A percentile compares a stretch with the other conserved stretches of the same genome.
These are phyloP conservation scores for Penicillium polonicum DNA, from an alignment of 2,329 filamentous ascomycete genomes.

Conservation along the genomic window DNA sequence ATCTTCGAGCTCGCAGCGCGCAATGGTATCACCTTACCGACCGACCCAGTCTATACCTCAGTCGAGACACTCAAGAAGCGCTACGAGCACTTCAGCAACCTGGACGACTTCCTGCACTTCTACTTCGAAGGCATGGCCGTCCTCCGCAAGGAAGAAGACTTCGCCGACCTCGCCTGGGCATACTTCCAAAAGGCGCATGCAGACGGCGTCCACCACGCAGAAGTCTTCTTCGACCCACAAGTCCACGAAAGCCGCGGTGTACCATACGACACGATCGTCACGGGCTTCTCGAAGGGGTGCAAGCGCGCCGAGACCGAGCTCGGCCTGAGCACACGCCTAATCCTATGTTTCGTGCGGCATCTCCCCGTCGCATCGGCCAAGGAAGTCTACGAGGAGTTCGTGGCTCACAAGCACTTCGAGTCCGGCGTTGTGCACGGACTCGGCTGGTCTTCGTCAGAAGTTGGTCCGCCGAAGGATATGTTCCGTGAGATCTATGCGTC, in stretches of 20 bases:
- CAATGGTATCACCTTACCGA: slow-evolving; percentile 64
- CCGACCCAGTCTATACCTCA: slow-evolving; percentile 64
- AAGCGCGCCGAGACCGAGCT: slow-evolving; percentile 60
- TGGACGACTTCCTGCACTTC: slow-evolving; percentile 75
- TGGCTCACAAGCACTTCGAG: slow-evolving; percentile 42
- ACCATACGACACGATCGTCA: slow-evolving; percentile 61
- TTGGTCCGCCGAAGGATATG: slow-evolving; percentile 55
- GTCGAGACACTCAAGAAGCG: slow-evolving; percentile 58
- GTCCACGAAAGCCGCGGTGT: slow-evolving; percentile 67
- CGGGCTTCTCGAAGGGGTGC: slow-evolving; percentile 62
- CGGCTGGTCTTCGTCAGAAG: slow-evolving; percentile 65
- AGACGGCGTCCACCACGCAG: slow-evolving; percentile 69
- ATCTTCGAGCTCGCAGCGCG: slow-evolving; percentile 67
- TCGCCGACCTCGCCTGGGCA: slow-evolving; percentile 68
- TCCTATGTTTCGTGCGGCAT: slow-evolving; percentile 72
- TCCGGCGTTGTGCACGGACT: slow-evolving; percentile 60
- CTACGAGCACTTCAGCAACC: slow-evolving; percentile 66
- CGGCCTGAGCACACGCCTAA: slow-evolving; percentile 64
- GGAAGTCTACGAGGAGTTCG: slow-evolving; percentile 40
- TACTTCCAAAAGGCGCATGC: slow-evolving; percentile 66
- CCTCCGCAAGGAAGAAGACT: slow-evolving; percentile 64
- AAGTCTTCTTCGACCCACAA: slow-evolving; percentile 80
- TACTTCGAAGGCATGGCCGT: slow-evolving; percentile 76
- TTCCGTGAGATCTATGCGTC: slow-evolving; percentile 63
- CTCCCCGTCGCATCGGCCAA: slow-evolving; percentile 60